phyloP scores from a whole-genome alignment of 345 rosid genomes.

The Clausena lansium region DNA sequence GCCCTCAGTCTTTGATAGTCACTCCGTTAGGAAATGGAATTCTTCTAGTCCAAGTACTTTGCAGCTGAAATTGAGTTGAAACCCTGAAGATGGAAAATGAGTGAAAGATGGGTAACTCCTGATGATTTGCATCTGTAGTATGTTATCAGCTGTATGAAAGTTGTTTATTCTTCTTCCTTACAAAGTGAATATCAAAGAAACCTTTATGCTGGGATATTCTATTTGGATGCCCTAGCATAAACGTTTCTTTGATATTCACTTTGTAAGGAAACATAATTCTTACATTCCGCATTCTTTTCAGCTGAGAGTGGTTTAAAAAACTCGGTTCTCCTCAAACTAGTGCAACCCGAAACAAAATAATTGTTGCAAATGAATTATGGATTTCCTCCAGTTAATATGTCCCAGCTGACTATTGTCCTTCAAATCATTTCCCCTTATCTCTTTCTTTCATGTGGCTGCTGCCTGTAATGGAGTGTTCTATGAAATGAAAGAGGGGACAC shows the following conservation, averaged over 20 bases:
- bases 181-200: too few relatives aligned
- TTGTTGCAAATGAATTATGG: not conserved
- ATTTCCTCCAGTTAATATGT: not conserved
- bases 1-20: not conserved
- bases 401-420: not conserved
- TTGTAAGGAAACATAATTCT: not conserved
- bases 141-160: not conserved
- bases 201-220: not conserved
- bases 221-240: not conserved
- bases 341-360: not conserved
- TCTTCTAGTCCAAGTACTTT: not conserved
- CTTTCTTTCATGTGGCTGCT: not conserved
- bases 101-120: not conserved
- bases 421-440: not conserved
- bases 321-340: too few relatives aligned
- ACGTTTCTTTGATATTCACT: not conserved
- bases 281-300: not conserved
- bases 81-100: not conserved
- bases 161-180: not conserved
- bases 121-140: not conserved
- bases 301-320: not conserved
- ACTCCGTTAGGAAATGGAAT: too few relatives aligned
- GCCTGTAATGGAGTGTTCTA: not conserved
- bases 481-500: not conserved
- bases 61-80: not conserved